Conservation (phyloP, 2,329 filamentous ascomycete species). For the Colletotrichum simmondsii region DNA sequence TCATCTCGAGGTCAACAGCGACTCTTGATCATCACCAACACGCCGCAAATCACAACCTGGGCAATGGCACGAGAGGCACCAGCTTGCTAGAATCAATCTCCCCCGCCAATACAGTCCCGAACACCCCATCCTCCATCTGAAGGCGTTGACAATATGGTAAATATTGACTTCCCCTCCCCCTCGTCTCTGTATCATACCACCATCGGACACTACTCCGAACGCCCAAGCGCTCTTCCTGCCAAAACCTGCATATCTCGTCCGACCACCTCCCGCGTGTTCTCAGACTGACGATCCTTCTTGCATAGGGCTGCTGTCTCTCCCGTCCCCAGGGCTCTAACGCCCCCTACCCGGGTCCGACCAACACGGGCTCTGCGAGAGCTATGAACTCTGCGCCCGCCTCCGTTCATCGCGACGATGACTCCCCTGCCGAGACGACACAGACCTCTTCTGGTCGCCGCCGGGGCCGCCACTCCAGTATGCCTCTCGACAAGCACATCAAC, state of each 20-base stretch:
- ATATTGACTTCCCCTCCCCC: background rate
- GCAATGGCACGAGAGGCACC: conserved; percentile 21
- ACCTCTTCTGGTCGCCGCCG: conserved; percentile 39
- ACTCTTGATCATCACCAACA: background rate
- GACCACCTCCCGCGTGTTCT: background rate
- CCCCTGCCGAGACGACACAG: conserved; percentile 25
- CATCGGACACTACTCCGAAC: background rate
- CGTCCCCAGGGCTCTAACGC: conserved; percentile 62
- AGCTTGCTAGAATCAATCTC: background rate
- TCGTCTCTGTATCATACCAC: background rate
- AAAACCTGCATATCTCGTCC: background rate
- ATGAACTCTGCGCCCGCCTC: conserved; percentile 54
- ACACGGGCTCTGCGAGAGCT: conserved; percentile 63
- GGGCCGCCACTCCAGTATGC: conserved; percentile 49
- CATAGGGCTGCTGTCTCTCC: conserved; percentile 70
- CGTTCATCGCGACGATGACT: conserved; percentile 39
- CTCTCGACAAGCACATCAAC: conserved; percentile 75
- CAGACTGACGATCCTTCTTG: background rate
- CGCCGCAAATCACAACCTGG: background rate
- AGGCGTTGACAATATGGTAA: conserved; percentile 18
- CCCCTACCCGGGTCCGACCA: conserved; percentile 61
- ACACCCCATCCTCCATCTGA: background rate
- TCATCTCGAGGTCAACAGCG: background rate
- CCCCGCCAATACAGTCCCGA: background rate
- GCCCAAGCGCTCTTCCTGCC: background rate